phyloP scores from a whole-genome alignment of 2,329 filamentous ascomycete genomes.

The Dothistroma pini region DNA sequence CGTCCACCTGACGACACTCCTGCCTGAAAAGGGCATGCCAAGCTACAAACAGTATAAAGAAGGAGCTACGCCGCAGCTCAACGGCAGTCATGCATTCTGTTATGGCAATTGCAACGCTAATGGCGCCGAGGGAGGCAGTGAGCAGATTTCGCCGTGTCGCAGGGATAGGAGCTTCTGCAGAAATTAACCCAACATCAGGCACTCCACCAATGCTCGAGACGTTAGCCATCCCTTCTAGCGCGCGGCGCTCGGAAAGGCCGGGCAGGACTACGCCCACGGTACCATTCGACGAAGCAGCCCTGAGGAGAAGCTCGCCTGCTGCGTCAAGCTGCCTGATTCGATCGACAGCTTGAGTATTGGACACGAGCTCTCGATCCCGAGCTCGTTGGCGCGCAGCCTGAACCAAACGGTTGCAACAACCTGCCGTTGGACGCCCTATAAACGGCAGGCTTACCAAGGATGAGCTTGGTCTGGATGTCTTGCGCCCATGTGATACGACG shows the following conservation, averaged over 20 bases:
- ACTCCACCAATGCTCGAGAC: background rate
- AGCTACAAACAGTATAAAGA: background rate
- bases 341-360: background rate
- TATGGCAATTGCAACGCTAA: background rate
- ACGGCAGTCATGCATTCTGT: background rate
- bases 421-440: background rate
- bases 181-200: background rate
- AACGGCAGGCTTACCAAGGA: background rate
- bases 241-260: background rate
- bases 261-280: background rate
- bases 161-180: background rate
- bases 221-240: background rate
- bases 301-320: background rate
- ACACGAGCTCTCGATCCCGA: background rate
- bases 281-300: background rate
- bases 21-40: background rate
- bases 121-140: background rate
- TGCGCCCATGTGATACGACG: background rate
- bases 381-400: background rate
- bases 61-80: background rate
- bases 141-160: background rate
- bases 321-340: background rate
- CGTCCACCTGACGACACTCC: background rate
- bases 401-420: background rate
- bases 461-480: background rate